phyloP scores from a whole-genome alignment of 495 filamentous ascomycete species.

The Hypoxylon subgilvum region DNA sequence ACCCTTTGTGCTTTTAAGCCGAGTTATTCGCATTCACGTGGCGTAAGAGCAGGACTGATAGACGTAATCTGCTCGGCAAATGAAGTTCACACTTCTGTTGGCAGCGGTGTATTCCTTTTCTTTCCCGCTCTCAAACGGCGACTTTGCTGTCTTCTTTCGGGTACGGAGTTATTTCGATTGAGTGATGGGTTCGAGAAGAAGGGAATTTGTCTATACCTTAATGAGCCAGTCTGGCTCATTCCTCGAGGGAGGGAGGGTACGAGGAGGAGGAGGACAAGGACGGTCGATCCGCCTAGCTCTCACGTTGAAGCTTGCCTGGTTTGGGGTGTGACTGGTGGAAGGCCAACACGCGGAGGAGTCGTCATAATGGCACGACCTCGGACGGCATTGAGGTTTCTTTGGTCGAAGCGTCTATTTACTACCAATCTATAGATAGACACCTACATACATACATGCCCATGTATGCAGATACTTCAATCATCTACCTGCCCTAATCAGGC shows the following conservation, averaged over 20 bases:
- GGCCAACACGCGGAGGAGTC: conserved; percentile 30
- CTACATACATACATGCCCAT: background rate
- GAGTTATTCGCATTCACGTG: conserved; percentile 39
- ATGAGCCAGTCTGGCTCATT: conserved; percentile 6
- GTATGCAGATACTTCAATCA: no score
- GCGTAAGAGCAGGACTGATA: conserved; percentile 44
- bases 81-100: conserved; percentile 48
- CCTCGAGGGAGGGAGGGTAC: conserved; percentile 6
- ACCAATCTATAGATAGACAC: conserved; percentile 27
- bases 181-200: conserved; percentile 11
- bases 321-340: conserved; percentile 27
- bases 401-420: conserved; percentile 13
- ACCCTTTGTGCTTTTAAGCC: conserved; percentile 44
- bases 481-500: no score
- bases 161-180: conserved; percentile 36
- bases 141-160: conserved; percentile 8
- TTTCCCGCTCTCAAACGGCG: conserved; percentile 18
- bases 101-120: conserved; percentile 34
- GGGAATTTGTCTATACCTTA: conserved; percentile 31
- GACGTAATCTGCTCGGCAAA: conserved; percentile 45
- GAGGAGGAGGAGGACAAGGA: conserved; percentile 17
- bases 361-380: conserved; percentile 27
- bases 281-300: conserved; percentile 31
- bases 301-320: conserved; percentile 16
- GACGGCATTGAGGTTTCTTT: conserved; percentile 8